A percentile compares a stretch with the other conserved stretches of the same genome.
Conservation (phyloP, 345 rosid species). For the Orychophragmus violaceus region DNA sequence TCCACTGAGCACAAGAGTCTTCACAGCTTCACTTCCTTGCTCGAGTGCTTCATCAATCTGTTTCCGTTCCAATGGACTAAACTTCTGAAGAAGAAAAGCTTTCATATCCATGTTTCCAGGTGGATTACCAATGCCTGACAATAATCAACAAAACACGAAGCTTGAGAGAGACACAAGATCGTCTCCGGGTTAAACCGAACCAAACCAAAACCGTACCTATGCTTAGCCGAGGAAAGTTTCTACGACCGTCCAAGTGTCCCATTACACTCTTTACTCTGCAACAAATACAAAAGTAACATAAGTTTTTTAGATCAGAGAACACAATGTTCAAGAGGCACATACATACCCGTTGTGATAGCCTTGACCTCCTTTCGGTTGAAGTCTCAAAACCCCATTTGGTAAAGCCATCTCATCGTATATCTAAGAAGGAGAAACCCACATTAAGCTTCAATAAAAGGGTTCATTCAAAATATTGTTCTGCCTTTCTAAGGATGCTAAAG, state of each 20-base stretch:
- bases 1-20: constrained; percentile 51
- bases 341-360: constrained; percentile 86
- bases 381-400: constrained; percentile 83
- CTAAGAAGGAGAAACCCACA: constrained; percentile 35
- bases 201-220: constrained; percentile 42
- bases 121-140: constrained; percentile 79
- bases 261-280: constrained; percentile 76
- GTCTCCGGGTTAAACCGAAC: neutral
- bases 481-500: neutral
- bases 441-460: neutral
- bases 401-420: constrained; percentile 83
- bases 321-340: neutral
- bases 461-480: neutral
- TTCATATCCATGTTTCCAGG: constrained; percentile 91
- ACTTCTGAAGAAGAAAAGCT: constrained; percentile 84
- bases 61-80: constrained; percentile 57
- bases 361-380: constrained; percentile 85
- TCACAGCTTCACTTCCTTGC: constrained; percentile 67
- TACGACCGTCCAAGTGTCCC: constrained; percentile 66
- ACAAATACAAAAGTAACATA: neutral
- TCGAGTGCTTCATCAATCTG: constrained; percentile 67
- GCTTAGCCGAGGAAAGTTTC: constrained; percentile 67
- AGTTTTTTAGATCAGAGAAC: neutral
- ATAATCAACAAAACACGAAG: neutral
- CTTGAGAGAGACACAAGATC: neutral